Percentiles rank a stretch among this genome's conserved stretches.
These are phyloP conservation scores for Polyporus tsugae DNA, from an alignment of 1,284 basidiomycete genomes.

Conservation along the genomic window DNA sequence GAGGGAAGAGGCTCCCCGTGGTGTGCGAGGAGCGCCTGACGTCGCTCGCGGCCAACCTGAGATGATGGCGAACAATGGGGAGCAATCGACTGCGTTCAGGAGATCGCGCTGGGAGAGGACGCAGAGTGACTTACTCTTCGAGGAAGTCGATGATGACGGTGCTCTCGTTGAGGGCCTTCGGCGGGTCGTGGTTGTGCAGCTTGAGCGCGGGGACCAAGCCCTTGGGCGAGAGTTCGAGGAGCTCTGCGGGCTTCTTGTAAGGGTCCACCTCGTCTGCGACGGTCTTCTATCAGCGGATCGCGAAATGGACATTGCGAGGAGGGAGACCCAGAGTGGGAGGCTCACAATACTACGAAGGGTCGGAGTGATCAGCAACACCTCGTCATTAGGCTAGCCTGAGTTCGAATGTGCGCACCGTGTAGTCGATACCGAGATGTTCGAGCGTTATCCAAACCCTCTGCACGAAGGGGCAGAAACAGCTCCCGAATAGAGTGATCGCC, in stretches of 20 bases:
- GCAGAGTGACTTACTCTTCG: constrained; percentile 65
- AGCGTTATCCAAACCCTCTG: constrained; percentile 76
- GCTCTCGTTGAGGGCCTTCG: constrained; percentile 71
- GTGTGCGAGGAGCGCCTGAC: constrained; percentile 45
- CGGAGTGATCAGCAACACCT: constrained; percentile 5
- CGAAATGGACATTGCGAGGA: background rate
- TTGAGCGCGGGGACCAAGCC: constrained; percentile 80
- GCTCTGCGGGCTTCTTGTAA: constrained; percentile 80
- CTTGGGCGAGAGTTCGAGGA: constrained; percentile 83
- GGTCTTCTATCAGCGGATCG: constrained; percentile 9
- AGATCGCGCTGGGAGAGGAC: background rate
- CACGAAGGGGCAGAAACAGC: constrained; percentile 81
- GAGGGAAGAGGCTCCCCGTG: constrained; percentile 60
- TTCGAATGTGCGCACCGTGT: constrained; percentile 52
- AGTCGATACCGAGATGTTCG: constrained; percentile 68
- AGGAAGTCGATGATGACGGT: constrained; percentile 79
- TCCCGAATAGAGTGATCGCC: constrained; percentile 71
- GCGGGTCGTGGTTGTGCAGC: constrained; percentile 54
- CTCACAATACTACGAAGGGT: constrained; percentile 46
- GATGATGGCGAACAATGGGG: background rate
- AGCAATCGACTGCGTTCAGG: background rate
- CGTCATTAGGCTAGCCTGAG: background rate
- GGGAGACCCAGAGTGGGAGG: background rate
- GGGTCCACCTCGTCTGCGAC: constrained; percentile 80
- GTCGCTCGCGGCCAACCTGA: constrained; percentile 55